Evolutionary conservation across 1,284 basidiomycete genomes (phyloP), one percentile per base, ranked within the genome.

Genomic region (Prillingera fragicola): DNA sequence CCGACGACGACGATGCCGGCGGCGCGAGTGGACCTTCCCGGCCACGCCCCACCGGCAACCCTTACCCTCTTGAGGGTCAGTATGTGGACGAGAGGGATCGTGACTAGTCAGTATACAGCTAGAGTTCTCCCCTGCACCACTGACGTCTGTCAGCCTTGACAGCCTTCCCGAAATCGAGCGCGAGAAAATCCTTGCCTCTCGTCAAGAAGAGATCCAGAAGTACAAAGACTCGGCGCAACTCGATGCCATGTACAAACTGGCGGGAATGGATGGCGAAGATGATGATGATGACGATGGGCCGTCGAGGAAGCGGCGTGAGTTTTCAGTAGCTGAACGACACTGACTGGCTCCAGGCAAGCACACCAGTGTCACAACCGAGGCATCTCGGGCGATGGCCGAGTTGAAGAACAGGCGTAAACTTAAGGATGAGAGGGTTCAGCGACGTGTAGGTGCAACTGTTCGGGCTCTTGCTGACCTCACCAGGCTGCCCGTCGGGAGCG

Each of bases 21-120:
- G n/a, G 29, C 18, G n/a, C 29, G 13, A 31, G 29, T 17, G 29
- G 29, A n/a, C n/a, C n/a, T n/a, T n/a, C 29, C 18, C 29, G 10
- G 29, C 29, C 3, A 17, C 29, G 5, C n/a, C 29, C 13, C 18
- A 41, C 38, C 17, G 36, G 62, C n/a, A 85, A 87, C 56, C 83
- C 83, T 5, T 96, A 89, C 65, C 91, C 89, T 1, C 73, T 94
- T 17, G 91, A 95, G 59, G 88, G 87, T 35, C 88, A 89, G 69
- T 96, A 87, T 66, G 79, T 80, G 46, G 81, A 90, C 59, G 86
- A 88, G 57, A 77, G 74, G 4, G 92, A 96, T 67, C 80, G 85
- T 61, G 79, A 84, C 55, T 72, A 77, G 87, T 89, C 70, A 73
- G 83, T 63, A 35, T 4, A n/a, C n/a, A n/a, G n/a, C n/a, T n/a